phyloP scores from a whole-genome alignment of 2,329 filamentous ascomycete genomes.

The Ampelomyces quisqualis region DNA sequence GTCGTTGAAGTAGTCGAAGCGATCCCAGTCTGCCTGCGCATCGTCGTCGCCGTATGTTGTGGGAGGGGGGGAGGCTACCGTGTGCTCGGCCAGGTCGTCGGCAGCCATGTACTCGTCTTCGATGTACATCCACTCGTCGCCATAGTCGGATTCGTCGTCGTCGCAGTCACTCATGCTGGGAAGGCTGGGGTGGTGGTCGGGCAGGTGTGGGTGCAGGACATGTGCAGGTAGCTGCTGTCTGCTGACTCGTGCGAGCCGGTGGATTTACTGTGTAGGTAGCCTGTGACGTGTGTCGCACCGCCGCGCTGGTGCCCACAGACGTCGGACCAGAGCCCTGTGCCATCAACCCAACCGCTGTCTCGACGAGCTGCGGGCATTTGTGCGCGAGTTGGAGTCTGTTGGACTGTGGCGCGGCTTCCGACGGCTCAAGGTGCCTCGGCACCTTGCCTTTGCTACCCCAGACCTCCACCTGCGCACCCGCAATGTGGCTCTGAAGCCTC shows the following conservation, averaged over 20 bases:
- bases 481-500: constrained; percentile 20
- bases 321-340: not conserved
- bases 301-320: not conserved
- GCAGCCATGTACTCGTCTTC: constrained; percentile 48
- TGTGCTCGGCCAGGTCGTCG: constrained; percentile 54
- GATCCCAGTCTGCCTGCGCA: constrained; percentile 46
- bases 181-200: constrained; percentile 3
- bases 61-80: constrained; percentile 47
- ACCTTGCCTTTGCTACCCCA: constrained; percentile 13
- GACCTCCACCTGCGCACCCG: constrained; percentile 13
- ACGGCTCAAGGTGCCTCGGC: constrained; percentile 34
- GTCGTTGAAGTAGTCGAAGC: constrained; percentile 52
- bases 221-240: too few species aligned
- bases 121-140: constrained; percentile 50
- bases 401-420: constrained; percentile 22
- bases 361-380: not conserved
- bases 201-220: constrained; percentile 5
- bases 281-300: not conserved
- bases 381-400: constrained; percentile 4
- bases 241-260: not conserved
- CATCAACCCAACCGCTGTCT: not conserved
- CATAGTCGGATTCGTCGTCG: constrained; percentile 42
- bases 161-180: constrained; percentile 47
- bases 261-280: too few species aligned
- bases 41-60: constrained; percentile 36